Percentiles rank a stretch among this genome's conserved stretches.
phyloP scores from a whole-genome alignment of 176 grass and related monocot species.

The Bothriochloa decipiens region DNA sequence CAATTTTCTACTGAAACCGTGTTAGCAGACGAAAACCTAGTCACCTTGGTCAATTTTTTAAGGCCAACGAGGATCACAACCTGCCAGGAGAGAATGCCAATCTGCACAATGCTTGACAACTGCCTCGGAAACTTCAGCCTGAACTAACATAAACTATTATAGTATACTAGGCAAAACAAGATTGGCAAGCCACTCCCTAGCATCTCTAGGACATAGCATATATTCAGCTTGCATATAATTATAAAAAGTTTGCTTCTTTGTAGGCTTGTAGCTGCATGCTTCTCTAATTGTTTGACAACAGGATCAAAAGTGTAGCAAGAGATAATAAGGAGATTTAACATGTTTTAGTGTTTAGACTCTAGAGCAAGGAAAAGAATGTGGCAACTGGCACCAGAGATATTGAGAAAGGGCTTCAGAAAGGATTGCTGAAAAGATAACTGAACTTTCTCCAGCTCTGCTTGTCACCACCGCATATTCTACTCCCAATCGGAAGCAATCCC shows the following conservation, averaged over 20 bases:
- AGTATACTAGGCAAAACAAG: conserved; percentile 27
- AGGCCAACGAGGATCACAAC: conserved; percentile 39
- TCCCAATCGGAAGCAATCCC: conserved; percentile 48
- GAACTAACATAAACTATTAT: neutral
- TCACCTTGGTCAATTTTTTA: conserved; percentile 32
- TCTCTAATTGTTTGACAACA: conserved; percentile 11
- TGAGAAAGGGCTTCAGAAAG: conserved; percentile 35
- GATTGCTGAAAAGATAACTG: conserved; percentile 45
- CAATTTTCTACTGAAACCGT: conserved; percentile 21
- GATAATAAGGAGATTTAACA: conserved; percentile 22
- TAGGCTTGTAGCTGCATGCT: conserved; percentile 33
- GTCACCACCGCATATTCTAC: conserved; percentile 46
- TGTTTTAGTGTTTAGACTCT: neutral
- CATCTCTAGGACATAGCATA: conserved; percentile 42
- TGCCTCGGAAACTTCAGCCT: conserved; percentile 36
- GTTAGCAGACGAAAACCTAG: conserved; percentile 36
- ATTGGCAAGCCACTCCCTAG: conserved; percentile 25
- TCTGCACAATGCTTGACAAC: conserved; percentile 27
- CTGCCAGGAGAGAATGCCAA: neutral
- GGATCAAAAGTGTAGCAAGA: conserved; percentile 12
- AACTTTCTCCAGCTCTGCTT: conserved; percentile 54
- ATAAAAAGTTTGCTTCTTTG: neutral
- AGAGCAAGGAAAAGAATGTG: conserved; percentile 50
- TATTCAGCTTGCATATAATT: conserved; percentile 27
- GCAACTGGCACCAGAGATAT: conserved; percentile 5